Conservation (phyloP, 106 monocot genomes). For the Cymbidium sinense region DNA sequence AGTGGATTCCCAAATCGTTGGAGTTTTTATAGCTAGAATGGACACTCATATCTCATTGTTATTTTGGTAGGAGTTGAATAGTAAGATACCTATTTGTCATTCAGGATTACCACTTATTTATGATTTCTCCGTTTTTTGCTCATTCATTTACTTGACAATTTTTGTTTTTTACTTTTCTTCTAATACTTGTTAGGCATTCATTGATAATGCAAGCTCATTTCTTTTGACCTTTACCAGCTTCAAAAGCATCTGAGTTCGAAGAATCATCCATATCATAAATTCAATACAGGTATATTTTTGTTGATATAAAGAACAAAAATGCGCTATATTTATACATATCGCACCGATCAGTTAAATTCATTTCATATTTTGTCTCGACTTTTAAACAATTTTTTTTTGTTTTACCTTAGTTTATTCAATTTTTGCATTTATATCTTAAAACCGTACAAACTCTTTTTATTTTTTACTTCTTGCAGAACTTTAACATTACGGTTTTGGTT, state of each 20-base stretch:
- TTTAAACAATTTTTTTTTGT: not conserved
- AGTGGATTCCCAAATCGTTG: not conserved
- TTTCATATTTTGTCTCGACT: not conserved
- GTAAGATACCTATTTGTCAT: not conserved
- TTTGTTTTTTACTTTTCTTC: not conserved
- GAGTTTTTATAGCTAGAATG: not conserved
- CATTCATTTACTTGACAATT: not conserved
- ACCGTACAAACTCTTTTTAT: not conserved
- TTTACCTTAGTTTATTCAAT: not conserved
- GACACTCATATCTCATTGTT: not conserved
- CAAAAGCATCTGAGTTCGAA: conserved; percentile 85
- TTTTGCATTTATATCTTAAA: not conserved
- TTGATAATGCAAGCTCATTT: not conserved
- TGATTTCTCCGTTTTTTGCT: not conserved
- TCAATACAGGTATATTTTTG: conserved; percentile 58
- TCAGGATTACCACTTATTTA: not conserved
- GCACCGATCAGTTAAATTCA: too few species aligned
- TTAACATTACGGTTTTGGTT: not conserved
- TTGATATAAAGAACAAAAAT: not conserved
- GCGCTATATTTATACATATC: not conserved
- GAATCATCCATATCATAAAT: conserved; percentile 92
- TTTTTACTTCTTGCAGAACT: not conserved
- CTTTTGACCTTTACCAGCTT: conserved; percentile 46
- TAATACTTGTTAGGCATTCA: not conserved
- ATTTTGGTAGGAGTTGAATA: not conserved